Conservation (phyloP, 2,329 filamentous ascomycete genomes). For the Verticillium nubilum region DNA sequence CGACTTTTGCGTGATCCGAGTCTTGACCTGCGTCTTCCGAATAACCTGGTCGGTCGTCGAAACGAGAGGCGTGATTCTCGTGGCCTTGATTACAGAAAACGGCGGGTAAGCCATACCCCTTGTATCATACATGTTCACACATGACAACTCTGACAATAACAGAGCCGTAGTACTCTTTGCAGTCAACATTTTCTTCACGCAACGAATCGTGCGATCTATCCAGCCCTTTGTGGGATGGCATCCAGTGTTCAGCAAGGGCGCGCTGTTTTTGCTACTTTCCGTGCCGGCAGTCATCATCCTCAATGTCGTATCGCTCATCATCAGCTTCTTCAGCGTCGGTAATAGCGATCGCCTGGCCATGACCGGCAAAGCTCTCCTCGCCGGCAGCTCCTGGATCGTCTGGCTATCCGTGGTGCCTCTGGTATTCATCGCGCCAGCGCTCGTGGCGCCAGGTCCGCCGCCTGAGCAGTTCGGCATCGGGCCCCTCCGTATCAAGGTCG, state of each 20-base stretch:
- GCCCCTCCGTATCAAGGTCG: conserved; percentile 19
- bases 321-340: conserved; percentile 18
- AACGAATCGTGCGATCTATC: conserved; percentile 30
- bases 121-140: background rate
- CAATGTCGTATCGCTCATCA: conserved; percentile 21
- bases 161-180: conserved; percentile 28
- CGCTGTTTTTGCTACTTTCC: conserved; percentile 19
- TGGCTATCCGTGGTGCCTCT: conserved; percentile 16
- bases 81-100: conserved; percentile 28
- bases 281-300: conserved; percentile 21
- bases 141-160: background rate
- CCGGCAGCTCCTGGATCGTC: conserved; percentile 16
- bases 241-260: conserved; percentile 15
- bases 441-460: conserved; percentile 19
- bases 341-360: conserved; percentile 9
- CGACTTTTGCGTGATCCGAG: conserved; percentile 29
- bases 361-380: conserved; percentile 11
- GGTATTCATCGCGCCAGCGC: conserved; percentile 15
- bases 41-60: conserved; percentile 26
- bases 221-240: conserved; percentile 30
- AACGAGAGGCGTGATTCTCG: conserved; percentile 22
- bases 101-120: conserved; percentile 20
- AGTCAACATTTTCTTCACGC: conserved; percentile 31
- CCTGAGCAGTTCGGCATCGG: conserved; percentile 26
- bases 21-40: conserved; percentile 26